phyloP scores from a whole-genome alignment of 2,329 filamentous ascomycete genomes.

The Plenodomus tracheiphilus region DNA sequence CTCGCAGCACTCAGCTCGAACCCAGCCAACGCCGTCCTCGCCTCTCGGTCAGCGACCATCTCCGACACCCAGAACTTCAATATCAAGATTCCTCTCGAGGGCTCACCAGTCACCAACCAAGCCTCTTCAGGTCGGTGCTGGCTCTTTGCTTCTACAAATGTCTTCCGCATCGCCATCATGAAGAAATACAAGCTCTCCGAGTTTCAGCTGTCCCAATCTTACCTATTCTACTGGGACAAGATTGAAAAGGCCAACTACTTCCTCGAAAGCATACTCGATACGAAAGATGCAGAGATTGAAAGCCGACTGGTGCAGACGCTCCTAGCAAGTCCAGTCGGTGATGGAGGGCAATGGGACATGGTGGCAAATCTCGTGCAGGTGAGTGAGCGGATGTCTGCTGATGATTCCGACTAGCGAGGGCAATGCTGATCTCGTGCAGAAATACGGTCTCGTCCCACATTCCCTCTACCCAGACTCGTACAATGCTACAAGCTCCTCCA shows the following conservation, averaged over 20 bases:
- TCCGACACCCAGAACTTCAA: slow-evolving; percentile 82
- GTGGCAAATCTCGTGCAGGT: slow-evolving; percentile 77
- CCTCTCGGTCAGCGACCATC: slow-evolving; percentile 64
- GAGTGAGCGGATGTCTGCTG: too few species aligned
- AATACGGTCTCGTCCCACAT: slow-evolving; percentile 92
- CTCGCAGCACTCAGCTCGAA: slow-evolving; percentile 72
- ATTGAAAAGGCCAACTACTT: slow-evolving; percentile 91
- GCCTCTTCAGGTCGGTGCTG: slow-evolving; percentile 81
- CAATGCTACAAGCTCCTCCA: slow-evolving; percentile 71
- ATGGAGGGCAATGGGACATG: slow-evolving; percentile 94
- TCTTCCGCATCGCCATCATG: slow-evolving; percentile 88
- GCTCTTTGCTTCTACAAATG: slow-evolving; percentile 90
- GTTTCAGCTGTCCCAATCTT: slow-evolving; percentile 86
- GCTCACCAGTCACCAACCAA: slow-evolving; percentile 83
- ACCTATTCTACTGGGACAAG: slow-evolving; percentile 94
- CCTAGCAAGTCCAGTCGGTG: slow-evolving; percentile 68
- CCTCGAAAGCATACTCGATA: slow-evolving; percentile 80
- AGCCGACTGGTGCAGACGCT: slow-evolving; percentile 72
- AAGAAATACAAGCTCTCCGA: slow-evolving; percentile 74
- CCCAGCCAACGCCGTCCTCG: slow-evolving; percentile 67
- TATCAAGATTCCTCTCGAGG: slow-evolving; percentile 78
- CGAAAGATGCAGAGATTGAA: slow-evolving; percentile 70
- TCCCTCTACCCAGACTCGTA: slow-evolving; percentile 78
- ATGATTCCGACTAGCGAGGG: too few species aligned
- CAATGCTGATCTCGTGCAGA: slow-evolving; percentile 82